Conservation (phyloP, 2,329 filamentous ascomycete species). For the Grosmannia clavigera region DNA sequence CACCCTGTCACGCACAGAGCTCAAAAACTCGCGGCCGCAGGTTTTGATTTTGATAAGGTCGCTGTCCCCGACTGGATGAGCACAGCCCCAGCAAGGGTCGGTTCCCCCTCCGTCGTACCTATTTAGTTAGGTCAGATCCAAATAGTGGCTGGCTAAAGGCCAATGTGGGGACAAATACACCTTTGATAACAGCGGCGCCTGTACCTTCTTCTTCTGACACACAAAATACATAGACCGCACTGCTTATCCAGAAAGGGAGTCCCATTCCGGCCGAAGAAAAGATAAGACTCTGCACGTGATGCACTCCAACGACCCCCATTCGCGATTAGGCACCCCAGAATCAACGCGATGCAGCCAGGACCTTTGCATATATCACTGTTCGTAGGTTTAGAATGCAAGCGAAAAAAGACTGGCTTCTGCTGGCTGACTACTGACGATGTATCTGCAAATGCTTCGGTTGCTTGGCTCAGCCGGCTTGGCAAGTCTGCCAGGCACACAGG, state of each 20-base stretch:
- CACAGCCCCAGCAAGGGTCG: neutral
- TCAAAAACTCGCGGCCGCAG: neutral
- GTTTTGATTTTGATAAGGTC: neutral
- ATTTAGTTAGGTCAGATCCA: neutral
- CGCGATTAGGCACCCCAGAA: neutral
- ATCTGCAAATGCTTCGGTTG: neutral
- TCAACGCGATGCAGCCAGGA: neutral
- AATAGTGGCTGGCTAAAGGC: neutral
- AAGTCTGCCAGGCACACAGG: neutral
- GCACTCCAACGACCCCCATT: neutral
- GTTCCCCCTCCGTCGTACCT: too few species aligned
- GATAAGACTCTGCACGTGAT: neutral
- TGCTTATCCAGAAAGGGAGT: neutral
- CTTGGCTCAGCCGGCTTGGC: neutral
- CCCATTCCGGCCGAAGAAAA: neutral
- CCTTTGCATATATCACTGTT: neutral
- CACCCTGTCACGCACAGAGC: neutral
- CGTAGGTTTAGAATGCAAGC: neutral
- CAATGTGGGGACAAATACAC: neutral
- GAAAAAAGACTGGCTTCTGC: neutral
- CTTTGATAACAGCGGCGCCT: neutral
- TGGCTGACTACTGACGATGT: neutral
- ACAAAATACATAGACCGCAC: neutral
- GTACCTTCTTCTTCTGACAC: neutral
- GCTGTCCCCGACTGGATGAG: neutral